phyloP scores from a whole-genome alignment of 2,329 filamentous ascomycete genomes.

The Aspergillus sp. region DNA sequence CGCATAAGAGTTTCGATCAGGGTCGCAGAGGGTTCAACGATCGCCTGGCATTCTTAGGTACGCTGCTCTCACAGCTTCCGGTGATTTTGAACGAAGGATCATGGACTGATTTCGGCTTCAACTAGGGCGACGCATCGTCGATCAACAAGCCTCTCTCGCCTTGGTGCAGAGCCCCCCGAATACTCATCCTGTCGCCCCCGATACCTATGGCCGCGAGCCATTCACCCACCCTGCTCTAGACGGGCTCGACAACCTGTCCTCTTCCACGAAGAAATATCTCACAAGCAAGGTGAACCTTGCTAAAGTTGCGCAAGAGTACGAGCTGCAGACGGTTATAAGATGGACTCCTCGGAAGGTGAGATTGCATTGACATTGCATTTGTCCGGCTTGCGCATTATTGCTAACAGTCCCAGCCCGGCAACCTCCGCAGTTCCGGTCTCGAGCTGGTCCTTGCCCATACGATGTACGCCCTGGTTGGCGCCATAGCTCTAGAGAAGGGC shows the following conservation, averaged over 20 bases:
- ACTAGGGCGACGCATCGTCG: slow-evolving; percentile 65
- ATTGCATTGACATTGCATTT: slow-evolving; percentile 11
- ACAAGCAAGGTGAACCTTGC: slow-evolving; percentile 69
- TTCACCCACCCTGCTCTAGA: slow-evolving; percentile 73
- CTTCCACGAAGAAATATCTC: slow-evolving; percentile 63
- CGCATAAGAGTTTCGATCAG: slow-evolving; percentile 98
- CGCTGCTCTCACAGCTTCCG: slow-evolving; percentile 22
- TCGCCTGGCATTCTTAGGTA: slow-evolving; percentile 85
- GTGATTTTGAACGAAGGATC: not conserved
- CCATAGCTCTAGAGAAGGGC: slow-evolving; percentile 85
- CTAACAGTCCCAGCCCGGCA: slow-evolving; percentile 57
- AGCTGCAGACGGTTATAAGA: slow-evolving; percentile 74
- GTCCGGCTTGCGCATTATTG: slow-evolving; percentile 7
- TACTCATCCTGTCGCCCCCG: slow-evolving; percentile 38
- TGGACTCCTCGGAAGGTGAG: slow-evolving; percentile 87
- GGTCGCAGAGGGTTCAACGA: slow-evolving; percentile 94
- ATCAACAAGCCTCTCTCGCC: slow-evolving; percentile 67
- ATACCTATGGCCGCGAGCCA: slow-evolving; percentile 63
- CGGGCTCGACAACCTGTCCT: slow-evolving; percentile 73
- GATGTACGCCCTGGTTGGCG: slow-evolving; percentile 84
- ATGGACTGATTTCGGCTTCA: slow-evolving; percentile 1
- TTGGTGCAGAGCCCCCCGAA: slow-evolving; percentile 57
- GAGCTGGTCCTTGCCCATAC: slow-evolving; percentile 76
- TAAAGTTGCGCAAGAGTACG: slow-evolving; percentile 69
- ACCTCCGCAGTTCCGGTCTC: slow-evolving; percentile 73